Evolutionary conservation across 2,329 filamentous ascomycete genomes (phyloP).

Genomic region (Diaporthe caulivora): DNA sequence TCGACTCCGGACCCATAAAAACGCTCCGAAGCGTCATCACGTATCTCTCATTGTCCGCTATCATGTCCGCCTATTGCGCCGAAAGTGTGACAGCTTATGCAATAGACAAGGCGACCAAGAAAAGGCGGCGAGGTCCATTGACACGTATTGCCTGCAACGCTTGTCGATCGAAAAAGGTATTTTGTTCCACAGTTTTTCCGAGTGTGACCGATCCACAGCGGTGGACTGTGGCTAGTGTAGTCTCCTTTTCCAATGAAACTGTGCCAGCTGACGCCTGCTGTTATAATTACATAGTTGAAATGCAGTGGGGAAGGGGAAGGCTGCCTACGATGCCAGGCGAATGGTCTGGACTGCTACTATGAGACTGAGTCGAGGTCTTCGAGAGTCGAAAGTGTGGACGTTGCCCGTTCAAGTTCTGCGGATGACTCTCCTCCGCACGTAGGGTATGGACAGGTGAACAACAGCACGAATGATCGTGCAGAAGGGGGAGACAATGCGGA

Average conservation of each 20-base stretch:
- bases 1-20: no score
- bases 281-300: not conserved
- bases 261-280: not conserved
- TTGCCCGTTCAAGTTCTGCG: not conserved
- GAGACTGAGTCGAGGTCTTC: not conserved
- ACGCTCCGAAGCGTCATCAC: no score
- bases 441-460: not conserved
- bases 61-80: not conserved
- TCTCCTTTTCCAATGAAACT: no score
- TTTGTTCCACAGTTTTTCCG: no score
- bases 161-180: not conserved
- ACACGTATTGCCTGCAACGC: not conserved
- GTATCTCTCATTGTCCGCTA: not conserved
- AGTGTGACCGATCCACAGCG: no score
- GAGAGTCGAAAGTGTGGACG: not conserved
- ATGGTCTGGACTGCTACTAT: not conserved
- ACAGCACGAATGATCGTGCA: not conserved
- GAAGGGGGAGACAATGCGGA: not conserved
- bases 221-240: no score
- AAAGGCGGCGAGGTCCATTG: not conserved
- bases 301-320: not conserved
- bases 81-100: no score
- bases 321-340: not conserved
- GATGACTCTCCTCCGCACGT: not conserved
- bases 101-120: not conserved